Conservation (phyloP, 768 basidiomycete species). For the Hygrophorus russula region DNA sequence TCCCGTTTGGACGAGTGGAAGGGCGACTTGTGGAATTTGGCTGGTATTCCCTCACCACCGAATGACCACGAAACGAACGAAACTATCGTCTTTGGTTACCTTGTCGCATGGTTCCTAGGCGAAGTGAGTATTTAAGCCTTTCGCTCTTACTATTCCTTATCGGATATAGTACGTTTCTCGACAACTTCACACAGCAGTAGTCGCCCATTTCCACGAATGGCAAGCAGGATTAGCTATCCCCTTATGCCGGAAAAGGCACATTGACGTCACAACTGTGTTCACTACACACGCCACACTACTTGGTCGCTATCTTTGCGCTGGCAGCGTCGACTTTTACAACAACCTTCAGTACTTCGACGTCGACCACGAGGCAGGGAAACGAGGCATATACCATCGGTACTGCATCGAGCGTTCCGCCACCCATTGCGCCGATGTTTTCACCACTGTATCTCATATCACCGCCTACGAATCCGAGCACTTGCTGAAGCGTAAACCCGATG, state of each 20-base stretch:
- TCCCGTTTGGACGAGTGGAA: slow-evolving; percentile 97
- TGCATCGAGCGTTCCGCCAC: slow-evolving; percentile 94
- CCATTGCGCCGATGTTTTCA: slow-evolving; percentile 97
- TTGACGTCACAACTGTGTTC: slow-evolving; percentile 98
- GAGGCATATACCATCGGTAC: slow-evolving; percentile 96
- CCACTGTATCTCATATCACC: slow-evolving; percentile 95
- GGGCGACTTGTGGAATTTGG: slow-evolving; percentile 94
- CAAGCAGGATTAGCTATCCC: slow-evolving; percentile 95
- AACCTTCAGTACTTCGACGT: slow-evolving; percentile 99
- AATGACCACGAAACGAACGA: slow-evolving; percentile 98
- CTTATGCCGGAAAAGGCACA: slow-evolving; percentile 89
- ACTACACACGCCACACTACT: slow-evolving; percentile 98
- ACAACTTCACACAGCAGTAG: slow-evolving; percentile 75
- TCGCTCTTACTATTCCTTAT: slow-evolving; percentile 4
- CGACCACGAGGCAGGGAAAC: slow-evolving; percentile 97
- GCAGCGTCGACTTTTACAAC: slow-evolving; percentile 98
- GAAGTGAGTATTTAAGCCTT: slow-evolving; percentile 48
- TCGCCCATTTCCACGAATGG: slow-evolving; percentile 99
- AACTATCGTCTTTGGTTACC: slow-evolving; percentile 93
- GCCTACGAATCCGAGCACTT: slow-evolving; percentile 96
- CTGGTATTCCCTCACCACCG: slow-evolving; percentile 94
- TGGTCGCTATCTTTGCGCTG: slow-evolving; percentile 96
- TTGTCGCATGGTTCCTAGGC: slow-evolving; percentile 99
- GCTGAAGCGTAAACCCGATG: slow-evolving; percentile 94
- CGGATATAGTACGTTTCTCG: slow-evolving; percentile 59